Evolutionary conservation across 1,284 basidiomycete genomes (phyloP).

Genomic region (Ustilago sp.): DNA sequence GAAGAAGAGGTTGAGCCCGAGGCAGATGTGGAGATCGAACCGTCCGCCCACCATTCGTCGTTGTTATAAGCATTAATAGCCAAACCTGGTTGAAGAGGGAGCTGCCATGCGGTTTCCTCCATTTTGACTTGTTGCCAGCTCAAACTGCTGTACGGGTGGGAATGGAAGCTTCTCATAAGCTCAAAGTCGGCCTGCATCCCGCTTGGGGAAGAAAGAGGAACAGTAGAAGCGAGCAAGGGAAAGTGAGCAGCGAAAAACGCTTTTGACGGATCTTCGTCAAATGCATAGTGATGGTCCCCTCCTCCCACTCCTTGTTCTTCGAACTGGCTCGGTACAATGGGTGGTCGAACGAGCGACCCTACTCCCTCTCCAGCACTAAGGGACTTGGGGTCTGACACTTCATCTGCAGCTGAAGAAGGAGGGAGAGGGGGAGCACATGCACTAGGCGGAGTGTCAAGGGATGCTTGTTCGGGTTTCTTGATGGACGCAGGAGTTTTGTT

Average conservation of each 20-base stretch:
- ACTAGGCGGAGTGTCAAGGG: not conserved
- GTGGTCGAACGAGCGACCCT: not conserved
- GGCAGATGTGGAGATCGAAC: not conserved
- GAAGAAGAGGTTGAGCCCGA: not conserved
- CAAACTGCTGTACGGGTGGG: too few species aligned
- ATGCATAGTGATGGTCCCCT: not conserved
- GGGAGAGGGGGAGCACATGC: not conserved
- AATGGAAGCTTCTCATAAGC: too few species aligned
- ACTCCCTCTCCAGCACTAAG: not conserved
- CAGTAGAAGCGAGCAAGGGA: not conserved
- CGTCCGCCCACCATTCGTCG: not conserved
- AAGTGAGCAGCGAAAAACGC: not conserved
- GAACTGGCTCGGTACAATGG: not conserved
- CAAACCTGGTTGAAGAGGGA: not conserved
- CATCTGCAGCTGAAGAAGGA: not conserved
- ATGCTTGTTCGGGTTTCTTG: not conserved
- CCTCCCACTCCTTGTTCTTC: not conserved
- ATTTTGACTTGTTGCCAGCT: not conserved
- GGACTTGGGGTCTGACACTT: not conserved
- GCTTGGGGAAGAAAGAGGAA: not conserved
- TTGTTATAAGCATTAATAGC: not conserved
- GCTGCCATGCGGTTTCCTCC: not conserved
- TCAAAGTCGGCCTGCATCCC: not conserved
- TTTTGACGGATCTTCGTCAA: not conserved
- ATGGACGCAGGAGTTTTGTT: slow-evolving; percentile 5